phyloP scores from a whole-genome alignment of 148 eudicot genomes.

The Silene uniflora region DNA sequence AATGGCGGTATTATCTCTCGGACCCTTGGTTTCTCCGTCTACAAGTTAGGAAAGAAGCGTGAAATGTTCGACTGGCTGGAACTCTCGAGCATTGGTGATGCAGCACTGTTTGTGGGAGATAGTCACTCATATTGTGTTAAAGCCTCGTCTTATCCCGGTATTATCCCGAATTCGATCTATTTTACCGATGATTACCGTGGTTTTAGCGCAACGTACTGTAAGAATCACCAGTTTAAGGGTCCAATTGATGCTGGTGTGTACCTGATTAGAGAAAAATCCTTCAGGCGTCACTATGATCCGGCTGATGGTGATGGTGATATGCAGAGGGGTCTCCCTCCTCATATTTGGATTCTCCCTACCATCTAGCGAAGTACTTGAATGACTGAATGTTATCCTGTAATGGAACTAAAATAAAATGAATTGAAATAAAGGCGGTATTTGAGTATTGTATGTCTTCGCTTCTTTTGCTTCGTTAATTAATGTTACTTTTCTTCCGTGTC shows the following conservation, averaged over 20 bases:
- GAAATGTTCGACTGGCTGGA: background rate
- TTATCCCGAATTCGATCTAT: slow-evolving; percentile 9
- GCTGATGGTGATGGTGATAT: background rate
- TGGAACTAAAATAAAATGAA: background rate
- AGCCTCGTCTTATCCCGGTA: background rate
- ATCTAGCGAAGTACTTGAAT: background rate
- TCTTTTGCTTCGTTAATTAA: too few relatives aligned
- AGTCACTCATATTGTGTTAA: slow-evolving; percentile 12
- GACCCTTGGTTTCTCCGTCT: background rate
- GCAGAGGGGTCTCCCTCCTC: background rate
- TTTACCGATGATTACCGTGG: slow-evolving; percentile 20
- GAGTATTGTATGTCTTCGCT: background rate
- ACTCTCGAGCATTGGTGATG: background rate
- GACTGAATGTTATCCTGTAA: background rate
- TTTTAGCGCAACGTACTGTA: background rate
- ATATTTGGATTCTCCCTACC: slow-evolving; percentile 20
- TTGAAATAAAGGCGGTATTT: background rate
- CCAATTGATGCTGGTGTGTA: slow-evolving; percentile 10
- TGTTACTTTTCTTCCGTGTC: background rate
- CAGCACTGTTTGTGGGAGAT: slow-evolving; percentile 26
- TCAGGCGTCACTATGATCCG: background rate
- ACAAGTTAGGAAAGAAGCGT: background rate
- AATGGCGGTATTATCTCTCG: background rate
- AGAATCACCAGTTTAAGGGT: background rate
- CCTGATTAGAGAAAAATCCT: background rate